Conservation (phyloP, 768 basidiomycete species). For the Lepiota venenata region DNA sequence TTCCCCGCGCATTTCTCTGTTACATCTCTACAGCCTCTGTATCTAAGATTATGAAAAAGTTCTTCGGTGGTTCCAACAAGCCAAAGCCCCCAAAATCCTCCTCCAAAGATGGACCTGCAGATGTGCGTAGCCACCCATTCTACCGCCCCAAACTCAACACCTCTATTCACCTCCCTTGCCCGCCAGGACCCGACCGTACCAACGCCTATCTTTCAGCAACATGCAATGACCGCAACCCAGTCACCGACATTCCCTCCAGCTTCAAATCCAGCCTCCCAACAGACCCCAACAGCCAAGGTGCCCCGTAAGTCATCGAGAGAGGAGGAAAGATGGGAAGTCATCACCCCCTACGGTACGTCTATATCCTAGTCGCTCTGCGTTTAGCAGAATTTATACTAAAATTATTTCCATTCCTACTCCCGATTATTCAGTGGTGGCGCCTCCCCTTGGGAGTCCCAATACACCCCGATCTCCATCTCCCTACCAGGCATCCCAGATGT, state of each 20-base stretch:
- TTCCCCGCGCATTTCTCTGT: background rate
- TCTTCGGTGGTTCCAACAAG: constrained; percentile 50
- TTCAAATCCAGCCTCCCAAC: constrained; percentile 13
- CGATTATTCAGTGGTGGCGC: background rate
- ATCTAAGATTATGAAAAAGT: constrained; percentile 48
- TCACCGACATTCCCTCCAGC: background rate
- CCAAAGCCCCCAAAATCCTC: constrained; percentile 29
- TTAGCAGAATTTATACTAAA: constrained; percentile 2
- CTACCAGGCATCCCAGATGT: constrained; percentile 14
- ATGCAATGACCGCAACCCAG: background rate
- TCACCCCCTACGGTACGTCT: background rate
- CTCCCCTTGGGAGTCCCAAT: background rate
- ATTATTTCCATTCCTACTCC: constrained; percentile 6
- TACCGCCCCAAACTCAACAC: background rate
- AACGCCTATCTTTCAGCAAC: constrained; percentile 8
- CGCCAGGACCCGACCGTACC: background rate
- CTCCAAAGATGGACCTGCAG: constrained; percentile 26
- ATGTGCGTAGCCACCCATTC: constrained; percentile 20
- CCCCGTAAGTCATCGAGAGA: constrained; percentile 1
- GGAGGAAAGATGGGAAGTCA: background rate
- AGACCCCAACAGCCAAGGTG: constrained; percentile 9
- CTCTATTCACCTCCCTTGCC: background rate
- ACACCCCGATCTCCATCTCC: background rate
- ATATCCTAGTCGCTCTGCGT: background rate
- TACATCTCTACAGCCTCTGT: background rate